A percentile compares a stretch with the other conserved stretches of the same genome.
Evolutionary conservation across 176 grass and related monocot species (phyloP).

Genomic region (sorghum (Sorghum bicolor)): Sorghum_bicolor_NCBIv3 NC_012871.2:64257001-64257500

Average conservation of each 20-base stretch:
- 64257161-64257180: too few species aligned
- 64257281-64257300: not conserved
- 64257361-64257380: not conserved
- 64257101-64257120: not conserved
- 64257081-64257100: not conserved
- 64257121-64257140: not conserved
- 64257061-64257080: not conserved
- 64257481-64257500: not conserved
- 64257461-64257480: not conserved
- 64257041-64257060: not conserved
- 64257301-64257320: not conserved
- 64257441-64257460: not conserved
- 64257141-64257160: conserved; percentile 18
- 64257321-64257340: not conserved
- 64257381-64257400: not conserved
- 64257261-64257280: not conserved
- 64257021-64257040: too few species aligned
- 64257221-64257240: not conserved
- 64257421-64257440: conserved; percentile 7
- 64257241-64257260: not conserved
- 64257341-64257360: not conserved
- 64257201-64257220: conserved; percentile 16
- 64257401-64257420: not conserved
- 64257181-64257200: conserved; percentile 4
- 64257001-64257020: not conserved